Percentiles rank a stretch among this genome's conserved stretches.
Evolutionary conservation across 2,329 filamentous ascomycete species (phyloP).

Genomic region (Thelonectria rubi): DNA sequence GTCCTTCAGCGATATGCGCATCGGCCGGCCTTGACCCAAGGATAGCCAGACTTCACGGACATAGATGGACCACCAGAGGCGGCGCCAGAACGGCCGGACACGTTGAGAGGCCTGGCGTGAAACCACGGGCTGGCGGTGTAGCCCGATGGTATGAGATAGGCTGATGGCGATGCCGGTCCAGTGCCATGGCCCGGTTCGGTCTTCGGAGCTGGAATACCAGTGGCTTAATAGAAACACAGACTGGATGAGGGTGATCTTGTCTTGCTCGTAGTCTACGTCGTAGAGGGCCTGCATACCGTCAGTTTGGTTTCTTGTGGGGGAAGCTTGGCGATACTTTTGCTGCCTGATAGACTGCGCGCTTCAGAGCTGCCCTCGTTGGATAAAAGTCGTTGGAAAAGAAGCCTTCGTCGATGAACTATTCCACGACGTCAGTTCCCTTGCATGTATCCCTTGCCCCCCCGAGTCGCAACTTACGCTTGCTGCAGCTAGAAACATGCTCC

Average conservation of each 20-base stretch:
- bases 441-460: neutral
- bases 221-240: neutral
- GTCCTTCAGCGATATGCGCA: neutral
- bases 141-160: neutral
- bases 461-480: conserved; percentile 41
- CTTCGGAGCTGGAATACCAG: neutral
- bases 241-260: conserved; percentile 3
- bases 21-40: neutral
- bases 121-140: neutral
- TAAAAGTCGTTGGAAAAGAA: conserved; percentile 10
- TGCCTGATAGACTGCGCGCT: conserved; percentile 23
- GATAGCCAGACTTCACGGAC: conserved; percentile 3
- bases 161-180: conserved; percentile 7
- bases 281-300: conserved; percentile 21
- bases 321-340: conserved; percentile 20
- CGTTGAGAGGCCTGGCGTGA: neutral
- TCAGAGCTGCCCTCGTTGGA: conserved; percentile 18
- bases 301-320: no score
- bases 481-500: conserved; percentile 46
- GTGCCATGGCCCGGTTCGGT: conserved; percentile 3
- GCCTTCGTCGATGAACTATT: conserved; percentile 23
- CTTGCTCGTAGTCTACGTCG: conserved; percentile 2
- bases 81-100: neutral
- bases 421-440: neutral
- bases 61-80: conserved; percentile 4